Evolutionary conservation across 176 grass and related monocot species (phyloP).

Genomic region (Chrysopogon serrulatus): DNA sequence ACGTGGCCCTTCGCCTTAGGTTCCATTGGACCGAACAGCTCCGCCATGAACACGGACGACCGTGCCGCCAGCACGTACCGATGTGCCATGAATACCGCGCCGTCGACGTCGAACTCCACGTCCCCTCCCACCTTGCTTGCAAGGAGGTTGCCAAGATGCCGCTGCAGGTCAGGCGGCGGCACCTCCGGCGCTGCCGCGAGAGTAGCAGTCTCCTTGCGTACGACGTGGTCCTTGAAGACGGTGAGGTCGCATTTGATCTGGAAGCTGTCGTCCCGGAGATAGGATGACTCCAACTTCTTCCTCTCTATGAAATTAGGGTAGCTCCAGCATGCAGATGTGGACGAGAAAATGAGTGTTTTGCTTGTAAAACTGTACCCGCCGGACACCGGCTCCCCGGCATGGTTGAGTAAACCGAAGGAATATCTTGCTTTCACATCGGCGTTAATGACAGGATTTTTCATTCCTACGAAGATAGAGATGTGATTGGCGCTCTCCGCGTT

Average conservation of each 20-base stretch:
- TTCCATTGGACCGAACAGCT: background rate
- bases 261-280: background rate
- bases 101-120: background rate
- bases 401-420: too few relatives aligned
- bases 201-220: too few relatives aligned
- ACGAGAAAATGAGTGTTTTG: too few relatives aligned
- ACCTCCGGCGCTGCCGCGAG: background rate
- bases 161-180: background rate
- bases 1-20: background rate
- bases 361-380: too few relatives aligned
- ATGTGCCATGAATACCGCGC: background rate
- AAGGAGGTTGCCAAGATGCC: background rate
- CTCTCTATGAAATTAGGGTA: too few relatives aligned
- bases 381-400: too few relatives aligned
- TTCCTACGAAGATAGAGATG: too few relatives aligned
- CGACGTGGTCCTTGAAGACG: background rate
- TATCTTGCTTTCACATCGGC: too few relatives aligned
- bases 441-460: too few relatives aligned
- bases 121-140: background rate
- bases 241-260: background rate
- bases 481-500: too few relatives aligned
- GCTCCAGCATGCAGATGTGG: too few relatives aligned
- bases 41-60: conserved; percentile 19
- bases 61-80: background rate
- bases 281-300: background rate